Evolutionary conservation across 1,284 basidiomycete genomes (phyloP).

Genomic region (Moesziomyces antarcticus): DNA sequence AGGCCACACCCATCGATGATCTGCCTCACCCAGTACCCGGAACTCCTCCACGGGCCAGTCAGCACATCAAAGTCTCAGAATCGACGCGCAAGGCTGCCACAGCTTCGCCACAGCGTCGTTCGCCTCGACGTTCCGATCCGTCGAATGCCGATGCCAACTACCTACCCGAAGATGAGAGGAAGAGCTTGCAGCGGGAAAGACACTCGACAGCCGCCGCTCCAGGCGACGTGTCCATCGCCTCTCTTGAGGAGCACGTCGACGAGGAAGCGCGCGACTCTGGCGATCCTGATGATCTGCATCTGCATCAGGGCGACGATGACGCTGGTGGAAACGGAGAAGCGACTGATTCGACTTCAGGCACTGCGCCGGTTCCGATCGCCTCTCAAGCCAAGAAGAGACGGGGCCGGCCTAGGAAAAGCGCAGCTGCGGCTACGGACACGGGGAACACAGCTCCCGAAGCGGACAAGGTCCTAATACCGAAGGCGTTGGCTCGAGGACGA

Average conservation of each 20-base stretch:
- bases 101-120: conserved; percentile 26
- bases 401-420: conserved; percentile 18
- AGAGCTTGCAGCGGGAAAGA: conserved; percentile 16
- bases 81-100: conserved; percentile 24
- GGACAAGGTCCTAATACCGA: neutral
- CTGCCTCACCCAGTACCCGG: neutral
- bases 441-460: neutral
- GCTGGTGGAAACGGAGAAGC: neutral
- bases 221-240: conserved; percentile 33
- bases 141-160: conserved; percentile 38
- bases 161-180: conserved; percentile 38
- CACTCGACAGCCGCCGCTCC: conserved; percentile 11
- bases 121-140: conserved; percentile 34
- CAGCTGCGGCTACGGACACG: conserved; percentile 1
- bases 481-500: neutral
- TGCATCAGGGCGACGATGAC: conserved; percentile 2
- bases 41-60: conserved; percentile 13
- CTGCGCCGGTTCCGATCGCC: neutral
- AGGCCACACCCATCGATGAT: too few species aligned
- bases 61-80: conserved; percentile 14
- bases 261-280: conserved; percentile 2
- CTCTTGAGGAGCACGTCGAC: conserved; percentile 22
- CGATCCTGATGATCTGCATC: neutral
- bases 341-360: neutral
- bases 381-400: conserved; percentile 17